Evolutionary conservation across 345 rosid genomes (phyloP), one percentile per base, ranked within the genome.

Genomic region (Populus simonii): DNA sequence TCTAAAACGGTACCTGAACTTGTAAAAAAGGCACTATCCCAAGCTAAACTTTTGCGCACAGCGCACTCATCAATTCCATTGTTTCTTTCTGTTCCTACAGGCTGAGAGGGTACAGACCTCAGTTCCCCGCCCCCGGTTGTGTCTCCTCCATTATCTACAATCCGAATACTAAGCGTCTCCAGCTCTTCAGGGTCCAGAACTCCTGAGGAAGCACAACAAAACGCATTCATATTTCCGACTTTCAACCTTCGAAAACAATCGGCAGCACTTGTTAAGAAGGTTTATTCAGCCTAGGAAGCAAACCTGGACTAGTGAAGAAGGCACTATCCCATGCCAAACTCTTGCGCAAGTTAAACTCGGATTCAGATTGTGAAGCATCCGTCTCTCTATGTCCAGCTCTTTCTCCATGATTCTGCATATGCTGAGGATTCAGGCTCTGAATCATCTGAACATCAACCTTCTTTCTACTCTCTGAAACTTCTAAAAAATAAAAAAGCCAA

Each of bases 301-400:
- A 71, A 87, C 92, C 94, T 72, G 93, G 90, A 75, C 85, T 88
- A 0, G 92, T 86, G 85, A 86, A 89, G 68, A 92, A 92, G 15
- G 92, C 92, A 66, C 80, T 85, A 78, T 90, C 89, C 97, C 97
- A 92, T 6, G 93, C 94, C 74, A 92, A 81, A 86, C 97, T 90
- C 80, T 83, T 78, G 77, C 97, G 90, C 72, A 79, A 79, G 67
- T 84, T 83, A 70, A 65, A 76, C 66, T 66, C 49, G 18, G 81
- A 61, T 27, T 76, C 68, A 16, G 65, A 31, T 35, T 10, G 72
- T 6, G 41, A 29, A 66, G 68, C 53, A 57, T n/a, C 76, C 35
- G 20, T 41, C 57, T 65, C 72, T 31, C 22, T 80, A 8, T 47
- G 62, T 33, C n/a, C 6, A 39, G 22, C 33, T 33, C 18, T 47